Evolutionary conservation across 2,329 filamentous ascomycete genomes (phyloP).

Genomic region (Fusarium sterilihyphosum): DNA sequence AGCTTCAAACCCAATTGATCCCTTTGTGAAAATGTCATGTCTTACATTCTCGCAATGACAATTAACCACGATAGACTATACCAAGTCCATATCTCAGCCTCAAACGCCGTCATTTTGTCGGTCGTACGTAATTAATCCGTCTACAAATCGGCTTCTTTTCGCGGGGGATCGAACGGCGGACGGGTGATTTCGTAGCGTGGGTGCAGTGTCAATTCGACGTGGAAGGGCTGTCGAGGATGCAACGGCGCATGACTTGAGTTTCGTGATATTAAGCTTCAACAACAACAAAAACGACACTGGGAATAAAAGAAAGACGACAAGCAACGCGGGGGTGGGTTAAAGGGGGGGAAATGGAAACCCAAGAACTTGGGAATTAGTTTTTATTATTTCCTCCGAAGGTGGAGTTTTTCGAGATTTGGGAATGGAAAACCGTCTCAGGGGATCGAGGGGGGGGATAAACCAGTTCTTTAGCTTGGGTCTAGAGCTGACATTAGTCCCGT

Average conservation of each 20-base stretch:
- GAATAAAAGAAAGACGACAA: background rate
- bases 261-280: background rate
- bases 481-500: background rate
- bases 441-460: background rate
- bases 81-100: slow-evolving; percentile 57
- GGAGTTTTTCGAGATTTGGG: slow-evolving; percentile 1
- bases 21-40: background rate
- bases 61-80: slow-evolving; percentile 54
- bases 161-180: slow-evolving; percentile 4
- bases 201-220: slow-evolving; percentile 8
- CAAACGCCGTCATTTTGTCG: slow-evolving; percentile 45
- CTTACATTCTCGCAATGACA: slow-evolving; percentile 54
- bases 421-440: slow-evolving; percentile 9
- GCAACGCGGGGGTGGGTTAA: slow-evolving; percentile 35
- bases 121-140: background rate
- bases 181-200: background rate
- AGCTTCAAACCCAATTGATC: background rate
- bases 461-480: background rate
- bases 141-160: background rate
- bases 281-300: background rate
- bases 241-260: slow-evolving; percentile 24
- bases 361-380: background rate
- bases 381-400: slow-evolving; percentile 31
- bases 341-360: background rate
- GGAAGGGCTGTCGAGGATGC: slow-evolving; percentile 14